Conservation (phyloP, 805 yeast genomes). For the Candida sonorensis region DNA sequence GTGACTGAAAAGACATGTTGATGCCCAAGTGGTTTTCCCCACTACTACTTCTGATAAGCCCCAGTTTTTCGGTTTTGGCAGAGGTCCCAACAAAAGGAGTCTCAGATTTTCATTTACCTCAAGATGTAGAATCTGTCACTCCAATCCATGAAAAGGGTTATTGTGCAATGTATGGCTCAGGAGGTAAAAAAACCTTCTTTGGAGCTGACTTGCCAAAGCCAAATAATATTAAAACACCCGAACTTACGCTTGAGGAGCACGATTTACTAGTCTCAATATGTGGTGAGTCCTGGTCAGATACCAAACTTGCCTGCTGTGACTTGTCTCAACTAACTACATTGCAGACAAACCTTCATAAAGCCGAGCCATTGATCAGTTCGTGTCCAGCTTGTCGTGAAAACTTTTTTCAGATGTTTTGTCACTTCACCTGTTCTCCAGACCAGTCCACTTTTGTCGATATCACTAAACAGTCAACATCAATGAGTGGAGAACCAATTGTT, state of each 20-base stretch:
- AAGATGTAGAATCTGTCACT: conserved; percentile 1
- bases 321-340: conserved; percentile 51
- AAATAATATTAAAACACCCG: conserved; percentile 40
- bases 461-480: conserved; percentile 41
- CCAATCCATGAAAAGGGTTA: conserved; percentile 32
- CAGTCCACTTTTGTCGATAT: conserved; percentile 73
- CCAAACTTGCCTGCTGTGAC: conserved; percentile 62
- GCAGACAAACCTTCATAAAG: conserved; percentile 58
- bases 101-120: background rate
- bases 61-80: conserved; percentile 1
- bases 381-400: conserved; percentile 92
- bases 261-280: conserved; percentile 52
- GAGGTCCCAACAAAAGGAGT: no score
- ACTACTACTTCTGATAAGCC: background rate
- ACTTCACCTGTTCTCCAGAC: conserved; percentile 83
- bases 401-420: conserved; percentile 77
- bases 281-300: conserved; percentile 57
- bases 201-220: conserved; percentile 81
- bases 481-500: conserved; percentile 52
- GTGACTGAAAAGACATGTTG: no score
- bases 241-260: conserved; percentile 38
- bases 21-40: background rate
- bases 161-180: conserved; percentile 50
- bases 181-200: conserved; percentile 77
- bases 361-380: conserved; percentile 74